Conservation (phyloP, 148 eudicot species). For the Dysphania ambrosioides region DNA sequence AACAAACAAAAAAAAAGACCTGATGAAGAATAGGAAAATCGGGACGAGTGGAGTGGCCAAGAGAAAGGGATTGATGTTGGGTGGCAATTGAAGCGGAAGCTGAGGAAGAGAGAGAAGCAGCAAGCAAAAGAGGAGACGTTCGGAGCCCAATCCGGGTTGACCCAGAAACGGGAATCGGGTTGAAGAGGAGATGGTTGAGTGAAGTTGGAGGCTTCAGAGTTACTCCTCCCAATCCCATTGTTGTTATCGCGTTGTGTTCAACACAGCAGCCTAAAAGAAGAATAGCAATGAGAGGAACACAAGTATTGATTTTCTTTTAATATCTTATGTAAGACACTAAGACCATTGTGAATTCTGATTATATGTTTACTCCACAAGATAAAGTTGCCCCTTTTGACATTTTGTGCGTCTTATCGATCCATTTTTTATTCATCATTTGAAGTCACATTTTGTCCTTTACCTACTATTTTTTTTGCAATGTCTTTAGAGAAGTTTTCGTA, state of each 20-base stretch:
- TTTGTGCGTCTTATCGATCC: no score
- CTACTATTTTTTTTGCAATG: no score
- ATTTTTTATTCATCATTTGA: no score
- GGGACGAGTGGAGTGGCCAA: conserved; percentile 68
- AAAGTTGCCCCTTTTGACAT: no score
- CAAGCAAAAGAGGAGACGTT: conserved; percentile 14
- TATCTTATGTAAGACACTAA: no score
- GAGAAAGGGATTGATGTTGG: conserved; percentile 41
- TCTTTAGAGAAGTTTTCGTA: no score
- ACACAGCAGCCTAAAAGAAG: no score
- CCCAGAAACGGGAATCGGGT: conserved; percentile 28
- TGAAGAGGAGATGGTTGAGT: conserved; percentile 27
- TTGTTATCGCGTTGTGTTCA: background rate
- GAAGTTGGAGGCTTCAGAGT: conserved; percentile 41
- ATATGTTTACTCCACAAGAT: no score
- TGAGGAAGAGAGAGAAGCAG: conserved; percentile 23
- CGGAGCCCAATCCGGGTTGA: conserved; percentile 23
- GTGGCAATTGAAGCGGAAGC: conserved; percentile 36
- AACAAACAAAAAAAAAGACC: conserved; percentile 30
- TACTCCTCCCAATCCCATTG: conserved; percentile 35
- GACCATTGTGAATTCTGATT: no score
- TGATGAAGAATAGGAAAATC: conserved; percentile 88
- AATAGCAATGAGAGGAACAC: no score
- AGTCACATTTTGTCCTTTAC: no score
- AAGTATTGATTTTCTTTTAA: no score